A percentile compares a stretch with the other conserved stretches of the same genome.
Conservation (phyloP, 257 asterid species). For the Forsythia viridissima region DNA sequence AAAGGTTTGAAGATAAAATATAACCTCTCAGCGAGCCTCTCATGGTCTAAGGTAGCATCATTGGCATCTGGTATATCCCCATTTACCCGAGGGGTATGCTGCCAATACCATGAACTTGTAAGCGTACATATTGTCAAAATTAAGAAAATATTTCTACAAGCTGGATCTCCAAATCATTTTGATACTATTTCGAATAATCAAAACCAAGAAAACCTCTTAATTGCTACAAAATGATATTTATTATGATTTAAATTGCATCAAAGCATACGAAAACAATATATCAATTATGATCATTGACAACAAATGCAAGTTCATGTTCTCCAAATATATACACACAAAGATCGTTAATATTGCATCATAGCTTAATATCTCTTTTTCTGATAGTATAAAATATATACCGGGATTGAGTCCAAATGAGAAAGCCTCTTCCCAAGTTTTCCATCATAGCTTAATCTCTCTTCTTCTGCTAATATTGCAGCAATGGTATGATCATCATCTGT, state of each 20-base stretch:
- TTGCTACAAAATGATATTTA: background rate
- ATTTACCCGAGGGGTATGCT: constrained; percentile 93
- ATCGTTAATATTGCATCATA: background rate
- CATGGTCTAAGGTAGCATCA: constrained; percentile 88
- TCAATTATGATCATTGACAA: constrained; percentile 1
- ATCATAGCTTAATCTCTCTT: constrained; percentile 46
- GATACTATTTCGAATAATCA: background rate
- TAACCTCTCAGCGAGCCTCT: constrained; percentile 80
- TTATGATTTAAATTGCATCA: background rate
- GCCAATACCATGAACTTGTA: constrained; percentile 43
- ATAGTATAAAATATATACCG: constrained; percentile 42
- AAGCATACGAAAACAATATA: background rate
- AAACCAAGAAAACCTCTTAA: background rate
- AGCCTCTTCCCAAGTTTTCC: constrained; percentile 79
- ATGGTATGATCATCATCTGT: constrained; percentile 95
- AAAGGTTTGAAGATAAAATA: constrained; percentile 24
- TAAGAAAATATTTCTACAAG: background rate
- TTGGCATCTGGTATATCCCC: constrained; percentile 75
- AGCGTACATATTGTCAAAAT: constrained; percentile 27
- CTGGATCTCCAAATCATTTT: background rate
- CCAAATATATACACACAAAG: constrained; percentile 12
- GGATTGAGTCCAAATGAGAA: constrained; percentile 88
- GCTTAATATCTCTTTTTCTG: too few species aligned
- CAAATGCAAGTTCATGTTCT: constrained; percentile 16
- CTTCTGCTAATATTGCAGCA: constrained; percentile 76